phyloP scores from a whole-genome alignment of 805 yeast species.

The Candida wancherniae region DNA sequence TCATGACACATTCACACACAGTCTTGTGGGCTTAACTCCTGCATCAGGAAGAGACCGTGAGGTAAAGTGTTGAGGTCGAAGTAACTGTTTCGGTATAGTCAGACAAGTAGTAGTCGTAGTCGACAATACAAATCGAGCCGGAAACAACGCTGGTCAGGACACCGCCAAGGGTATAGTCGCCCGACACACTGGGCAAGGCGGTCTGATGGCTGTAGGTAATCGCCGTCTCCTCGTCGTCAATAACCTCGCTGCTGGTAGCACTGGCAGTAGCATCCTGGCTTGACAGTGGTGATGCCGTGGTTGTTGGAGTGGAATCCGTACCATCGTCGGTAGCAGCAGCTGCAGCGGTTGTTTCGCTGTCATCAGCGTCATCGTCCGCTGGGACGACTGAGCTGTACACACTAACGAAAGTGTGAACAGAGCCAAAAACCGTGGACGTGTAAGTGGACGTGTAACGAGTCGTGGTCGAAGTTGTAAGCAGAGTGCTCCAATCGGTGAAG shows the following conservation, averaged over 20 bases:
- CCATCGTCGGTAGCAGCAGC: slow-evolving; percentile 6
- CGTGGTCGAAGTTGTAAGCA: slow-evolving; percentile 33
- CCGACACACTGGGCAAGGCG: slow-evolving; percentile 18
- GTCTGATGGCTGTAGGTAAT: slow-evolving; percentile 8
- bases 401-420: slow-evolving; percentile 29
- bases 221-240: slow-evolving; percentile 2
- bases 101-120: slow-evolving; percentile 31
- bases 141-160: slow-evolving; percentile 26
- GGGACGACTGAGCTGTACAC: slow-evolving; percentile 5
- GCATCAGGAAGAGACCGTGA: slow-evolving; percentile 29
- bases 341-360: slow-evolving; percentile 1
- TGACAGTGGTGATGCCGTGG: background rate
- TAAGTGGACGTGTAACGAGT: slow-evolving; percentile 42
- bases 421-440: slow-evolving; percentile 39
- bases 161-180: slow-evolving; percentile 32
- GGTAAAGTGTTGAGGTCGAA: slow-evolving; percentile 31
- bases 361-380: background rate
- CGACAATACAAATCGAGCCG: slow-evolving; percentile 30
- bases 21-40: no score
- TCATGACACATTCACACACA: no score
- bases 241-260: slow-evolving; percentile 1
- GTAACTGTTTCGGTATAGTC: slow-evolving; percentile 33
- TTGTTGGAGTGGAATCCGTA: background rate
- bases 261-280: background rate
- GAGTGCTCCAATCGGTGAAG: slow-evolving; percentile 23